Evolutionary conservation across 768 basidiomycete species (phyloP), one percentile per base, ranked within the genome.

Genomic region (Leucosporidium creatinivorum): DNA sequence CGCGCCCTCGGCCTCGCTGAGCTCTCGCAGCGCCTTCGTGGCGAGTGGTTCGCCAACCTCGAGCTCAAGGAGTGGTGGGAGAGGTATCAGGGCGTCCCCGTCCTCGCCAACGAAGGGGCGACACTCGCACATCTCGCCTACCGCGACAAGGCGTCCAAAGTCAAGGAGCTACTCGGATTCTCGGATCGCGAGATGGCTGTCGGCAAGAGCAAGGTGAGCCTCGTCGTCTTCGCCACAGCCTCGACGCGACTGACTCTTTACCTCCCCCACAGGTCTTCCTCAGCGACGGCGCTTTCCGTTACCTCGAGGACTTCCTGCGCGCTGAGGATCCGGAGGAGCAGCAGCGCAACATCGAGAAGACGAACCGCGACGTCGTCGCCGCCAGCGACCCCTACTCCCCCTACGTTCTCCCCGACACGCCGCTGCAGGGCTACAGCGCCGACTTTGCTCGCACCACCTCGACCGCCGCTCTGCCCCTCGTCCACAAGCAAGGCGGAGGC

Each of bases 291-390:
- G 89, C 89, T 0, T 97, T 98, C 84, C 90, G 91, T 69, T 80
- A 82, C 3, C 84, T 98, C 23, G 94, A 98, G 76, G 91, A 99
- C 75, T 84, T 85, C 4, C 81, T 98, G 18, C 87, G 94, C 10
- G 82, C 87, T 0, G 82, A 83, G 21, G 94, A 97, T 61, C 85
- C 85, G 5, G 91, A 96, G 65, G 93, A 96, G 75, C 86, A 86
- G 76, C 89, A 89, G 78, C 83, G 89, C 48, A 89, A 88, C 73
- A 84, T 87, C 30, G 79, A 89, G 58, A 85, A 87, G 6, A 87
- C 90, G 65, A 49, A 64, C 23, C 51, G 87, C 85, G 19, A 89
- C 88, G 77, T 84, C 84, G 17, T 28, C 4, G 63, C 72, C 2
- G 67, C 62, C 25, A 65, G 61, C 63, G 79, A 79, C 58, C 79